Evolutionary conservation across 768 basidiomycete species (phyloP).

Genomic region (Phanerodontia chrysosporium): DNA sequence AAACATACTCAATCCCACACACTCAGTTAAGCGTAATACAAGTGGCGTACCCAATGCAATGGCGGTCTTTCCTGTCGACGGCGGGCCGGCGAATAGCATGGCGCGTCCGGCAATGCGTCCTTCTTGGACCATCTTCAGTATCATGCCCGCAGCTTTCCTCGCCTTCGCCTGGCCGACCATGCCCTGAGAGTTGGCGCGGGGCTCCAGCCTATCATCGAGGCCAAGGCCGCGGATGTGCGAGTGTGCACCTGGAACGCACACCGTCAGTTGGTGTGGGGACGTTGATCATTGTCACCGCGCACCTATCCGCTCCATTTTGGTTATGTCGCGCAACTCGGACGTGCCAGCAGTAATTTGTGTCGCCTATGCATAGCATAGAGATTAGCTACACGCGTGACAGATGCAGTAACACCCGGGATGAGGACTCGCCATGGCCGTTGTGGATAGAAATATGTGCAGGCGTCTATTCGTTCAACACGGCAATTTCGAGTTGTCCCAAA

Average conservation of each 20-base stretch:
- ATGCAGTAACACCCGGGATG: background rate
- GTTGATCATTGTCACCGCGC: constrained; percentile 5
- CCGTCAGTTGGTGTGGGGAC: constrained; percentile 5
- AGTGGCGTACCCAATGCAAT: constrained; percentile 81
- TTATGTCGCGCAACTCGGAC: constrained; percentile 79
- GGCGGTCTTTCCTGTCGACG: constrained; percentile 96
- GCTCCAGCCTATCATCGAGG: constrained; percentile 87
- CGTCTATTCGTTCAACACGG: constrained; percentile 27
- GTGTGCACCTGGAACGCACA: constrained; percentile 60
- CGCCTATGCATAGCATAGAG: constrained; percentile 32
- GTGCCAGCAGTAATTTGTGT: constrained; percentile 75
- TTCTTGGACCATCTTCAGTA: constrained; percentile 97
- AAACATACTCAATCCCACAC: background rate
- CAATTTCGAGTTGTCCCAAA: background rate
- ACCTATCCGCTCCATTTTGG: constrained; percentile 94
- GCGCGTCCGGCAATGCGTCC: constrained; percentile 93
- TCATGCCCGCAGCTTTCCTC: constrained; percentile 95
- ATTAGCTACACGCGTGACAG: background rate
- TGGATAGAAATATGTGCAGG: constrained; percentile 18
- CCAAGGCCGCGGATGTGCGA: constrained; percentile 96
- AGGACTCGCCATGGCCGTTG: constrained; percentile 26
- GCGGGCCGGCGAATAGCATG: constrained; percentile 96
- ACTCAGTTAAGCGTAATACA: background rate
- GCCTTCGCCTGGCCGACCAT: constrained; percentile 98
- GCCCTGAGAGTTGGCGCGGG: constrained; percentile 83